Percentiles rank a stretch among this genome's conserved stretches.
These are phyloP conservation scores for Cryptococcus jaspeensis DNA, from an alignment of 1,284 basidiomycete genomes.

Conservation along the genomic window DNA sequence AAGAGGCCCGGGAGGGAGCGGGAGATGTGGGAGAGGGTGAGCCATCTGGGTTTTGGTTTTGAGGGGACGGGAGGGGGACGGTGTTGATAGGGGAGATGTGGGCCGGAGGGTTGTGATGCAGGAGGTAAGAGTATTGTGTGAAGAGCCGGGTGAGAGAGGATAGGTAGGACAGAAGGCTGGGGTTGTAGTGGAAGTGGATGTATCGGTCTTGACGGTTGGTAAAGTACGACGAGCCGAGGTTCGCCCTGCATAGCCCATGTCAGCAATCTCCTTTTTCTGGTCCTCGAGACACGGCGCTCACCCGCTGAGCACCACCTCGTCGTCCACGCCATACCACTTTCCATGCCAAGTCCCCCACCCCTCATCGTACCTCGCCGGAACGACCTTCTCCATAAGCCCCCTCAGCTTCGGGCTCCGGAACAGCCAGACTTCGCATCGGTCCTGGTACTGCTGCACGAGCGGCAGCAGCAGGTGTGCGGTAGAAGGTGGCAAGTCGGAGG, in stretches of 20 bases:
- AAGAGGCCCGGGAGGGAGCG: slow-evolving; percentile 18
- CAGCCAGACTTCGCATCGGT: slow-evolving; percentile 72
- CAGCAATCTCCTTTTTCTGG: neutral
- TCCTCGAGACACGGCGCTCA: slow-evolving; percentile 53
- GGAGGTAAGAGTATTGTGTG: slow-evolving; percentile 70
- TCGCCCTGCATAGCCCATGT: slow-evolving; percentile 64
- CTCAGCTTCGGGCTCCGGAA: slow-evolving; percentile 84
- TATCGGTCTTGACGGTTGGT: slow-evolving; percentile 94
- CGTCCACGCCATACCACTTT: slow-evolving; percentile 91
- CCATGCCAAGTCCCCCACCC: slow-evolving; percentile 99
- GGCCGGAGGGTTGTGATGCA: slow-evolving; percentile 53
- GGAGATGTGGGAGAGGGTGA: slow-evolving; percentile 1
- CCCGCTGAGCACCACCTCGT: slow-evolving; percentile 91
- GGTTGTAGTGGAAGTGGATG: slow-evolving; percentile 67
- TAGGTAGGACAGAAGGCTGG: slow-evolving; percentile 74
- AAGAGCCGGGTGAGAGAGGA: slow-evolving; percentile 70
- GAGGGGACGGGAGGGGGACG: slow-evolving; percentile 30
- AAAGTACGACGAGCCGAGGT: slow-evolving; percentile 91
- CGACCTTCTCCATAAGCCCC: slow-evolving; percentile 68
- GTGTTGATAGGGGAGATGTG: slow-evolving; percentile 32
- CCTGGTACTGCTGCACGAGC: slow-evolving; percentile 67
- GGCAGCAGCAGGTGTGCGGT: slow-evolving; percentile 73
- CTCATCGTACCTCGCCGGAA: slow-evolving; percentile 93
- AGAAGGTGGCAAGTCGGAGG: slow-evolving; percentile 53
- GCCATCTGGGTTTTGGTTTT: slow-evolving; percentile 1